phyloP scores from a whole-genome alignment of 352 stramenopile species.

The Pythium rhizo-oryzae region DNA sequence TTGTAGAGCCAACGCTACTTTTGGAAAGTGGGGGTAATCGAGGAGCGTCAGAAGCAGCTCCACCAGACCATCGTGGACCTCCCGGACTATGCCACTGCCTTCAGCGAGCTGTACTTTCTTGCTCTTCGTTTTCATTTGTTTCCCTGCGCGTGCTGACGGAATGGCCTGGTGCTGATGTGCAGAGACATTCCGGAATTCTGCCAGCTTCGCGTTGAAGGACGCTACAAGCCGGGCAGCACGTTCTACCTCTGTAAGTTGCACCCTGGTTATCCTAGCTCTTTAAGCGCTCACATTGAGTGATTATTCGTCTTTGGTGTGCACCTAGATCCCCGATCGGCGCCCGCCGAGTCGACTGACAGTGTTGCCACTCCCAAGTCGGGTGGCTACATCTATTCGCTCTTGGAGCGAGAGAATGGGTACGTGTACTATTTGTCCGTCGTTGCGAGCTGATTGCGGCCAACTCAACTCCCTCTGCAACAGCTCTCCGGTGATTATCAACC shows the following conservation, averaged over 20 bases:
- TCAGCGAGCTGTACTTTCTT: conserved; percentile 46
- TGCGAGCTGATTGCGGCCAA: not conserved
- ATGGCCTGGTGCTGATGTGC: no score
- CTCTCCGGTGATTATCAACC: conserved; percentile 85
- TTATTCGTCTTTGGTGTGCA: not conserved
- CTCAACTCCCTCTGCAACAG: conserved; percentile 31
- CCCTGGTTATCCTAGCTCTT: no score
- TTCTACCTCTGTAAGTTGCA: conserved; percentile 69
- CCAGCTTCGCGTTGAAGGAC: conserved; percentile 66
- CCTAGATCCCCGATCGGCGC: conserved; percentile 72
- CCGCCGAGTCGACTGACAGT: conserved; percentile 73
- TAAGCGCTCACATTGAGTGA: not conserved
- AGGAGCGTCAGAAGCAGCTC: conserved; percentile 82
- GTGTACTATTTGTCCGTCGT: not conserved
- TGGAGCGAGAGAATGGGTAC: conserved; percentile 71
- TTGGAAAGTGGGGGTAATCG: conserved; percentile 89
- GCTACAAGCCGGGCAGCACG: conserved; percentile 68
- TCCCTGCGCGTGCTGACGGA: not conserved
- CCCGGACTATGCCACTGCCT: conserved; percentile 56
- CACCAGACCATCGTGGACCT: conserved; percentile 61
- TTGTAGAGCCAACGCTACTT: conserved; percentile 83
- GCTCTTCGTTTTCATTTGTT: not conserved
- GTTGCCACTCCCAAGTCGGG: conserved; percentile 81
- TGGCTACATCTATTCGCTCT: conserved; percentile 85
- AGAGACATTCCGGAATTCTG: conserved; percentile 85